A percentile compares a stretch with the other conserved stretches of the same genome.
Evolutionary conservation across 352 stramenopile species (phyloP).

Genomic region (Thalassiosira hispida): DNA sequence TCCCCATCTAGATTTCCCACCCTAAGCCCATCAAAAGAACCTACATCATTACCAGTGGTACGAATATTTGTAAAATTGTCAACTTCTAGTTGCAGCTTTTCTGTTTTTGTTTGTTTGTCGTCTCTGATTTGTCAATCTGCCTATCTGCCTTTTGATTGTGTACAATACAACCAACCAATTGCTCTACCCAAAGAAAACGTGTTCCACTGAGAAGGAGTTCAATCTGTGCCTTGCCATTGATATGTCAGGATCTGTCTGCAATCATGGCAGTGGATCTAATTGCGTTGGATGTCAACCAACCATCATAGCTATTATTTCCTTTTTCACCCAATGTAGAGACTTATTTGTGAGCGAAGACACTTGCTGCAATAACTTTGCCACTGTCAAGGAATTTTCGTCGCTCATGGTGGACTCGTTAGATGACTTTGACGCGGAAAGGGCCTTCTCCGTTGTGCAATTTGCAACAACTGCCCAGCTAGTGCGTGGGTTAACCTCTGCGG

Average conservation of each 20-base stretch:
- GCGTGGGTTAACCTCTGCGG: slow-evolving; percentile 13
- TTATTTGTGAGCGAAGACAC: slow-evolving; percentile 12
- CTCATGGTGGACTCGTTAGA: slow-evolving; percentile 34
- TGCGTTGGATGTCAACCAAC: slow-evolving; percentile 2
- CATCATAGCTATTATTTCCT: too few relatives aligned
- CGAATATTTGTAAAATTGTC: too few relatives aligned
- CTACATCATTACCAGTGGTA: too few relatives aligned
- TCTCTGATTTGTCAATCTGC: too few relatives aligned
- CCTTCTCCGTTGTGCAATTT: slow-evolving; percentile 52
- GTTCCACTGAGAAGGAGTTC: slow-evolving; percentile 23
- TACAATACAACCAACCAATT: slow-evolving; percentile 3
- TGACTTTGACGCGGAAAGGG: slow-evolving; percentile 30
- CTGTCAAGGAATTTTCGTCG: slow-evolving; percentile 42
- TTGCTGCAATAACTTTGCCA: slow-evolving; percentile 49
- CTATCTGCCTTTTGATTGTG: too few relatives aligned
- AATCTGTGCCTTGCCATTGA: slow-evolving; percentile 52
- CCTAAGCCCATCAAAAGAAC: too few relatives aligned
- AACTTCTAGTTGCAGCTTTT: too few relatives aligned
- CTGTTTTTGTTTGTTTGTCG: too few relatives aligned
- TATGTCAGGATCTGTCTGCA: slow-evolving; percentile 45
- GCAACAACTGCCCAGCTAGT: slow-evolving; percentile 12
- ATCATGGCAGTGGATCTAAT: not conserved
- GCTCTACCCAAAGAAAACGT: slow-evolving; percentile 1
- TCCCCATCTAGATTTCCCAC: too few relatives aligned
- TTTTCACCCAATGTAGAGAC: not conserved